Conservation (phyloP, 306 rosid species). For the Luffa aegyptiaca region DNA sequence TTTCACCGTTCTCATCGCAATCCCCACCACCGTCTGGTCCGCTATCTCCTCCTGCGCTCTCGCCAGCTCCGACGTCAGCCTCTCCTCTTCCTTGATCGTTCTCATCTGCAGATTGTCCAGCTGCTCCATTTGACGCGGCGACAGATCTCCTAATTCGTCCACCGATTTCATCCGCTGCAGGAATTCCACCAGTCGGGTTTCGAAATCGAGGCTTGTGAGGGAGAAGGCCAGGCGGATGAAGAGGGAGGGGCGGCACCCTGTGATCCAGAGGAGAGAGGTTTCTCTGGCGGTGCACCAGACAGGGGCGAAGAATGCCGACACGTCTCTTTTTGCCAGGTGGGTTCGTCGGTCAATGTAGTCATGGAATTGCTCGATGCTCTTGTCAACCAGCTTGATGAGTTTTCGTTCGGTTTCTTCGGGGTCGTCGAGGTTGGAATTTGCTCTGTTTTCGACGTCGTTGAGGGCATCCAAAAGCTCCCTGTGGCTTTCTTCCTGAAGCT, state of each 20-base stretch:
- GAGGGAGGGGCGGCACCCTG: constrained; percentile 28
- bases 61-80: constrained; percentile 12
- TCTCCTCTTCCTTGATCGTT: constrained; percentile 23
- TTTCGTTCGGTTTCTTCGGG: neutral
- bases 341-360: neutral
- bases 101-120: constrained; percentile 14
- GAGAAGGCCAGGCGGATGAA: constrained; percentile 22
- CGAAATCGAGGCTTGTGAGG: constrained; percentile 9
- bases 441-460: neutral
- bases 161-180: neutral
- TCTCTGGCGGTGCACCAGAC: constrained; percentile 27
- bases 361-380: neutral
- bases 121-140: neutral
- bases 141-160: neutral
- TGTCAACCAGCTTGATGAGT: neutral
- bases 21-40: constrained; percentile 16
- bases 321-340: neutral
- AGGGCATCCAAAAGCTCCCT: neutral
- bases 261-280: constrained; percentile 23
- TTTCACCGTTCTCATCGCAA: neutral
- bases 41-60: constrained; percentile 22
- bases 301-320: constrained; percentile 10
- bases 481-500: neutral
- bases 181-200: neutral
- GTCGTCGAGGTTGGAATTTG: neutral